Conservation (phyloP, 2,329 filamentous ascomycete genomes). For the Claviceps fusiformis region DNA sequence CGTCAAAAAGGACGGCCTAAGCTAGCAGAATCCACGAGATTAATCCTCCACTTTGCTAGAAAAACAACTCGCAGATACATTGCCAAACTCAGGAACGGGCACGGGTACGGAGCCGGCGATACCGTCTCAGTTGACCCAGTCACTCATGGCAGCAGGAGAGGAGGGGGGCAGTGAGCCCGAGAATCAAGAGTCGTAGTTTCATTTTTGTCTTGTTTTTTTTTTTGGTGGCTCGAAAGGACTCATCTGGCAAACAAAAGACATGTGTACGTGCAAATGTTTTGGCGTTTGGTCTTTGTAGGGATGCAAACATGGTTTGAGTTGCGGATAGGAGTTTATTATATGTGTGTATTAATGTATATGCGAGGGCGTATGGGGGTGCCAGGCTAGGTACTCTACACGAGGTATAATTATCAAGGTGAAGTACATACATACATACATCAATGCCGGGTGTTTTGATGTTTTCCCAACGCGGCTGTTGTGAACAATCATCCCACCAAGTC, state of each 20-base stretch:
- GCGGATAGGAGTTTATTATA: neutral
- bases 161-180: conserved; percentile 10
- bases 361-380: no score
- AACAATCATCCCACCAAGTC: no score
- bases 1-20: no score
- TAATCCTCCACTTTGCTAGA: conserved; percentile 21
- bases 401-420: no score
- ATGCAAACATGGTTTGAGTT: neutral
- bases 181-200: conserved; percentile 8
- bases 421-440: no score
- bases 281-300: neutral
- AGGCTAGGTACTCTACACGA: no score
- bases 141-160: conserved; percentile 30
- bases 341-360: neutral
- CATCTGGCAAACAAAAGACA: neutral
- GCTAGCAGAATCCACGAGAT: neutral
- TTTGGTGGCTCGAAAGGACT: neutral
- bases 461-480: no score
- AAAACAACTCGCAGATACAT: conserved; percentile 34
- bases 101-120: conserved; percentile 31
- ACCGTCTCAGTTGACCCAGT: conserved; percentile 33
- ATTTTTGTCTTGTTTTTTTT: neutral
- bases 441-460: no score
- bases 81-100: conserved; percentile 17
- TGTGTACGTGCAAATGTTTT: neutral